These are phyloP conservation scores for Plasmodium vivax DNA, from an alignment of 169 alveolate genomes.

Conservation along the genomic window DNA sequence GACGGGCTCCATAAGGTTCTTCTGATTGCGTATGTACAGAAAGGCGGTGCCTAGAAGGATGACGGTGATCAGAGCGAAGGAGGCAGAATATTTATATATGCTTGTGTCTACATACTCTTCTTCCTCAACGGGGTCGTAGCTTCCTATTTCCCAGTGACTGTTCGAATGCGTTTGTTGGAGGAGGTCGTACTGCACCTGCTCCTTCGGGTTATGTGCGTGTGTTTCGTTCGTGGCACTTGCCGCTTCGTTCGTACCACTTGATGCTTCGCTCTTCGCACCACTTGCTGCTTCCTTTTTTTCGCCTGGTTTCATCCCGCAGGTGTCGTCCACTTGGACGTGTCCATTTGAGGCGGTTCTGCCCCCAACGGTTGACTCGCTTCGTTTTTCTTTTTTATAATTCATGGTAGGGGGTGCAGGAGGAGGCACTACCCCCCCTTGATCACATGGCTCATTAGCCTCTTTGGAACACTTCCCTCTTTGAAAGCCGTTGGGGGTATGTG, in stretches of 20 bases:
- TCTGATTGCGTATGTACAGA: not conserved
- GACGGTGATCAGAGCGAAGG: not conserved
- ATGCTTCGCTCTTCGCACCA: not conserved
- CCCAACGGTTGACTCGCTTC: not conserved
- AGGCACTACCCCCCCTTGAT: not conserved
- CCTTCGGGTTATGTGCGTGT: not conserved
- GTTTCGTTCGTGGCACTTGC: not conserved
- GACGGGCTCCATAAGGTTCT: not conserved
- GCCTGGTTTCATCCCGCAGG: not conserved
- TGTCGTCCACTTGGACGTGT: not conserved
- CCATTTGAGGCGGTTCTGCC: not conserved
- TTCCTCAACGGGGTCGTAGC: not conserved
- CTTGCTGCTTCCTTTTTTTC: not conserved
- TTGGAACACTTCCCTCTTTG: not conserved
- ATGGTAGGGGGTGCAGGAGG: not conserved
- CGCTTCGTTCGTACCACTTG: not conserved
- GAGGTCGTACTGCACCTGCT: not conserved
- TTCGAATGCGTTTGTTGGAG: not conserved
- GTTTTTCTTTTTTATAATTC: too few relatives aligned
- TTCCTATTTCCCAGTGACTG: not conserved
- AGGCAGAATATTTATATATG: conserved; percentile 38
- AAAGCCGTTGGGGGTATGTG: not conserved
- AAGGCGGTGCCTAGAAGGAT: not conserved
- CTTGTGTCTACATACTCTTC: not conserved
- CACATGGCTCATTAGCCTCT: not conserved